Evolutionary conservation across 768 basidiomycete genomes (phyloP).

Genomic region (Suillus sp.): DNA sequence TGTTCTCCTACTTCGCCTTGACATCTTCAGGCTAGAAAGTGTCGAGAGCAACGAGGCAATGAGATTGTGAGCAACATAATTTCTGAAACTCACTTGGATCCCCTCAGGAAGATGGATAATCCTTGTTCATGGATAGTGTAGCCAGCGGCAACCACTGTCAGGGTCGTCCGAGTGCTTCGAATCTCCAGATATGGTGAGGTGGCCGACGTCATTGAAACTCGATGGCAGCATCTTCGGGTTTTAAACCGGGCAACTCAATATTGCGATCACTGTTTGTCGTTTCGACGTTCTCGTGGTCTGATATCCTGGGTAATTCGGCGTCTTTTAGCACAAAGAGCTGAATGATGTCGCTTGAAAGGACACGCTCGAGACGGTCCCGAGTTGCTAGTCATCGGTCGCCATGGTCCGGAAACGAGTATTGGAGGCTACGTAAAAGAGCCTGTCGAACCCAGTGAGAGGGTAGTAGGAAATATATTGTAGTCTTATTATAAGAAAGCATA

Average conservation of each 20-base stretch:
- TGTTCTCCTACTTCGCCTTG: conserved; percentile 49
- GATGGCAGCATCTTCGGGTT: conserved; percentile 52
- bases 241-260: conserved; percentile 56
- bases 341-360: conserved; percentile 20
- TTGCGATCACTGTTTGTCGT: conserved; percentile 51
- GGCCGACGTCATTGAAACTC: conserved; percentile 46
- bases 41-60: neutral
- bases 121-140: no score
- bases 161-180: conserved; percentile 34
- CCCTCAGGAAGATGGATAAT: conserved; percentile 50
- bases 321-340: neutral
- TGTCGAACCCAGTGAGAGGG: conserved; percentile 40
- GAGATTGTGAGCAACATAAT: no score
- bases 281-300: conserved; percentile 51
- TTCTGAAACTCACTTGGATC: conserved; percentile 38
- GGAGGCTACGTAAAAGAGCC: conserved; percentile 42
- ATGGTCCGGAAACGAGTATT: conserved; percentile 22
- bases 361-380: conserved; percentile 10
- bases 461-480: no score
- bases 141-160: conserved; percentile 29
- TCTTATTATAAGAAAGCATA: no score
- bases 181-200: conserved; percentile 55
- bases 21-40: conserved; percentile 43
- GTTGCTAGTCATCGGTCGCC: conserved; percentile 12
- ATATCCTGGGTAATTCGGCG: conserved; percentile 38